Base-by-base conservation (phyloP, 2,329 filamentous ascomycete species). In the Aspergillus sp. region DNA sequence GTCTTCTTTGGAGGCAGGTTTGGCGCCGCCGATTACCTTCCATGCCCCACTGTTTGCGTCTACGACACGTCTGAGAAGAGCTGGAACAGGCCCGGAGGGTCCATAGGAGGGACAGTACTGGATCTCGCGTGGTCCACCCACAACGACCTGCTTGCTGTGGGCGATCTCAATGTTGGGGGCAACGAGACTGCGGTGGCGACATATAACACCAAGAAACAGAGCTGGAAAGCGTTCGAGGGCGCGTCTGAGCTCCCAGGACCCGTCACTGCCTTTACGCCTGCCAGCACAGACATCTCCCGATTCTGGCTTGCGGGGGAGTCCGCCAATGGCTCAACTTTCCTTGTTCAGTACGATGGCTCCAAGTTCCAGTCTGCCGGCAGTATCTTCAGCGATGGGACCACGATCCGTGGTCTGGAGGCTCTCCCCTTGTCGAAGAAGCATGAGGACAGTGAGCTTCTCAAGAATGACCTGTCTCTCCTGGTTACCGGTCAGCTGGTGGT, bases 1-100 rank as follows among this genome's bases (percentile, higher is more conserved):
- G 69, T 98, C 8, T 98, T 82, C 51, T 82, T 98, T 19, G 89
- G 82, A 24, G 91, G 91, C 19, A 76, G 74, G 7, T 98, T 96
- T 52, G 68, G 75, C n/a, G 75, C 74, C 19, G 91, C 86, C 12
- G 91, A 91, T 16, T 80, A 81, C 4, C 71, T 96, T 17, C 78
- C 75, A 26, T 98, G 91, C 54, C 78, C 81, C 3, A 79, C 76
- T 29, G 74, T 98, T 15, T 98, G 91, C 60, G 67, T 81, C 37
- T 93, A 83, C 62, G 78, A 82, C 52, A 75, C 78, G 2, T 65
- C 74, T 5, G 69, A 71, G 4, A 72, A 71, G 10, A 80, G 88
- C 49, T 98, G 89, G 89, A 81, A 72, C 48, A 75, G 81, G 24
- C 82, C 86, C 10, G 86, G 86, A 6, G 74, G 72, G 27, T 78